Evolutionary conservation across 768 basidiomycete species (phyloP), one percentile per base, ranked within the genome.

Genomic region (Agaricus sinodeliciosus): DNA sequence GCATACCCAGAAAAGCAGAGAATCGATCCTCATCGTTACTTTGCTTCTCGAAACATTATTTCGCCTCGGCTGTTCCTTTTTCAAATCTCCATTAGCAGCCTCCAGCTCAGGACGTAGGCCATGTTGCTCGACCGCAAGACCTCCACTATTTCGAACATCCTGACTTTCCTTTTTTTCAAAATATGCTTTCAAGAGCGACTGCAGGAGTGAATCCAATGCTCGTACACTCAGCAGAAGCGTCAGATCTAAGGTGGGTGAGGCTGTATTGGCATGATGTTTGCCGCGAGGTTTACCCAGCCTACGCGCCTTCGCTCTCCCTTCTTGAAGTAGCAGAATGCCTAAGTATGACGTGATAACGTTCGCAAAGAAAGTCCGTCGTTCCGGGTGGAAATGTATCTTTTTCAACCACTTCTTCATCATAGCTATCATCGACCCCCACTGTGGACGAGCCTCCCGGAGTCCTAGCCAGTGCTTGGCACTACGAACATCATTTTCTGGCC

Each of bases 1-100:
- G 59, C 81, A 81, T 12, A 77, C 79, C 87, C 87, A 90, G 60
- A 91, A 90, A 11, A 87, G 67, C 9, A 89, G 60, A 0, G 83
- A 81, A 61, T 90, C 89, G 18, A 89, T 62, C 42, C 72, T 73
- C 0, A 73, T 76, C 0, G 77, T 70, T 55, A 77, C 55, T 22
- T 47, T 59, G 2, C 58, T 61, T 28, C 62, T 58, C 27, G 55
- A 48, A 28, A 62, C 48, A 16, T 61, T 60, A 34, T 62, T 60
- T 42, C 63, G 60, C 57, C 64, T 63, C 27, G 64, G 49, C 58
- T 63, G 62, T 54, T 68, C 65, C 42, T 64, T 65, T 35, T 63
- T 59, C 31, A 63, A 45, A 41, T 60, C 58, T 12, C 60, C 61
- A 31, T 57, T 57, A 18, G 63, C 56, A 16, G 62, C 15, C 9